These are phyloP conservation scores for Dothideomycetes sp. DNA, from an alignment of 2,329 filamentous ascomycete species.

Conservation along the genomic window DNA sequence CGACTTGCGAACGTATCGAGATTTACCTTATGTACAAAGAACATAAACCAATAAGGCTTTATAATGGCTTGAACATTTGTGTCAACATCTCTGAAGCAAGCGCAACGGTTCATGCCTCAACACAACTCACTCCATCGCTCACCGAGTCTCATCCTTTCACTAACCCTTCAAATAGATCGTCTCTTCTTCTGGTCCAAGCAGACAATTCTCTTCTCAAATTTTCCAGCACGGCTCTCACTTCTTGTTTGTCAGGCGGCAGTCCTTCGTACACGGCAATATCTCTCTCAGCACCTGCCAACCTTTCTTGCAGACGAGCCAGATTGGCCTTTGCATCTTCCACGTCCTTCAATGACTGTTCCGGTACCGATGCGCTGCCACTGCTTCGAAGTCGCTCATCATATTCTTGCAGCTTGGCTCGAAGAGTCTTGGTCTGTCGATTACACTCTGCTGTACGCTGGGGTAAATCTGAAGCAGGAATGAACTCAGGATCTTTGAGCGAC, in stretches of 20 bases:
- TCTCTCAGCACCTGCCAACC: constrained; percentile 51
- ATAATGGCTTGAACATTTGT: too few relatives aligned
- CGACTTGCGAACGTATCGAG: too few relatives aligned
- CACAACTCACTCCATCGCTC: too few relatives aligned
- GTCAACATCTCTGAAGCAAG: too few relatives aligned
- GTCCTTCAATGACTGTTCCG: constrained; percentile 46
- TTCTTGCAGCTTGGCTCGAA: constrained; percentile 58
- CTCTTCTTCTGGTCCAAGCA: constrained; percentile 52
- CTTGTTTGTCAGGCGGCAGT: constrained; percentile 60
- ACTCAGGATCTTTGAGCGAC: constrained; percentile 22
- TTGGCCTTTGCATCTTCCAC: constrained; percentile 50
- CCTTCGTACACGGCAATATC: constrained; percentile 60
- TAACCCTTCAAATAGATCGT: constrained; percentile 65
- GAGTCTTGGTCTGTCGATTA: constrained; percentile 59
- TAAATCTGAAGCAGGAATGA: constrained; percentile 45
- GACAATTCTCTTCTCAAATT: constrained; percentile 55
- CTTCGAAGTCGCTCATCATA: constrained; percentile 35
- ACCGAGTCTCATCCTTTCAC: constrained; percentile 36
- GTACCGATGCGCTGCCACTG: constrained; percentile 19
- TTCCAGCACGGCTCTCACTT: constrained; percentile 63
- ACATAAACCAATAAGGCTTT: too few relatives aligned
- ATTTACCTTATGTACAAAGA: too few relatives aligned
- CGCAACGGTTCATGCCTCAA: too few relatives aligned
- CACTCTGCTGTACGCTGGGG: constrained; percentile 65
- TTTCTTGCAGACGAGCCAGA: constrained; percentile 48